phyloP scores from a whole-genome alignment of 805 yeast genomes.

The Candida incommunis region DNA sequence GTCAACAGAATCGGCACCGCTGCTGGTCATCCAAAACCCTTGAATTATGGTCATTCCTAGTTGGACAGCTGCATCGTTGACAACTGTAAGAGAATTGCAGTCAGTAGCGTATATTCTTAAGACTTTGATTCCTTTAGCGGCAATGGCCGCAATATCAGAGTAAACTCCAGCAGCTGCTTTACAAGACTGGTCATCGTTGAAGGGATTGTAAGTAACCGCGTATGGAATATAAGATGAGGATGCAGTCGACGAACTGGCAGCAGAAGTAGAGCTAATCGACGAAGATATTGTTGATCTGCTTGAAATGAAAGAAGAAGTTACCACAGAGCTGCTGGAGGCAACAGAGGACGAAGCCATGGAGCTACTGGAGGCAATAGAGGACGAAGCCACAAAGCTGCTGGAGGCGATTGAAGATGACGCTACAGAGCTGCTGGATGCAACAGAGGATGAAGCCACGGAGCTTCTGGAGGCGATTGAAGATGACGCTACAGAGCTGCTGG shows the following conservation, averaged over 20 bases:
- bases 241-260: constrained; percentile 13
- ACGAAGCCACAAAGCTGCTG: constrained; percentile 8
- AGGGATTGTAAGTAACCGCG: constrained; percentile 39
- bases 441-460: constrained; percentile 7
- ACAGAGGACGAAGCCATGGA: constrained; percentile 5
- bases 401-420: constrained; percentile 6
- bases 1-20: constrained; percentile 62
- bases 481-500: constrained; percentile 8
- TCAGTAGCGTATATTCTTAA: constrained; percentile 81
- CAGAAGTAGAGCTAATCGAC: constrained; percentile 14
- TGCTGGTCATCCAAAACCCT: constrained; percentile 66
- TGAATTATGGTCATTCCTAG: constrained; percentile 67
- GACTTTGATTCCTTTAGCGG: constrained; percentile 44
- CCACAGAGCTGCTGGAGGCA: constrained; percentile 7
- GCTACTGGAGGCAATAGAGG: constrained; percentile 9
- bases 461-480: background rate
- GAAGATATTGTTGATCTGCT: constrained; percentile 15
- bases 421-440: constrained; percentile 15
- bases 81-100: constrained; percentile 53
- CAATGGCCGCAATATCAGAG: constrained; percentile 45
- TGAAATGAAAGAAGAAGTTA: constrained; percentile 19
- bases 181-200: constrained; percentile 52
- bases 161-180: constrained; percentile 40
- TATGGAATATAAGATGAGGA: constrained; percentile 15
- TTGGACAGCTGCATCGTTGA: constrained; percentile 41